These are phyloP conservation scores for Aspergillus nidulans DNA, from an alignment of 495 filamentous ascomycete species.

Conservation along the genomic window DNA sequence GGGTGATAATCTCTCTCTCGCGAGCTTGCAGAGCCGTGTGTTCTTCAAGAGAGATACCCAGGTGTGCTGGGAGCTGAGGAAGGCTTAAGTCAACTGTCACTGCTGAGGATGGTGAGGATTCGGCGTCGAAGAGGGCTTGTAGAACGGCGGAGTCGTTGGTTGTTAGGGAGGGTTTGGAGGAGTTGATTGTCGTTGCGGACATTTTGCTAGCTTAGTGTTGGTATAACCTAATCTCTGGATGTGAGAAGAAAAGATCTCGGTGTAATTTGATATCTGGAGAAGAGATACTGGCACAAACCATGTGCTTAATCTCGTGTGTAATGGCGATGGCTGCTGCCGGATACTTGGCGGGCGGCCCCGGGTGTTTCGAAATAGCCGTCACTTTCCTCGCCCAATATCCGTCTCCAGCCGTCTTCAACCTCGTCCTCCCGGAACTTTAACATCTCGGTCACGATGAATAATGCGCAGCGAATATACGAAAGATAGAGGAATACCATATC, in stretches of 20 bases:
- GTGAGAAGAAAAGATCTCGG: background rate
- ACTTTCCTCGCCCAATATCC: slow-evolving; percentile 14
- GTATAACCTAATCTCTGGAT: background rate
- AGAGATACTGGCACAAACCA: background rate
- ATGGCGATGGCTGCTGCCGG: background rate
- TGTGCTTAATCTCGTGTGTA: background rate
- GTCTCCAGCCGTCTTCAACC: slow-evolving; percentile 14
- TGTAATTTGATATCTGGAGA: background rate
- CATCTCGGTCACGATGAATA: slow-evolving; percentile 3
- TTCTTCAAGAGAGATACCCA: slow-evolving; percentile 23
- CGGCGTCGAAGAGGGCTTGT: slow-evolving; percentile 74
- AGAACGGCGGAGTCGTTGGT: slow-evolving; percentile 68
- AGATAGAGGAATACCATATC: background rate
- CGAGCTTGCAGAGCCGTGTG: slow-evolving; percentile 23
- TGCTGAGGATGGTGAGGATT: slow-evolving; percentile 54
- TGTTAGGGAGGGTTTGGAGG: slow-evolving; percentile 50
- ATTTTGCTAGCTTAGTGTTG: background rate
- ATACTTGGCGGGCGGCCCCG: background rate
- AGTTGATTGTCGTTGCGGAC: slow-evolving; percentile 38
- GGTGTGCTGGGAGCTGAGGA: slow-evolving; percentile 51
- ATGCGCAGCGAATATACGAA: background rate
- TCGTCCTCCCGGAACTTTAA: background rate
- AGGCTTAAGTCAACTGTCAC: slow-evolving; percentile 53
- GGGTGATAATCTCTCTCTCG: slow-evolving; percentile 28
- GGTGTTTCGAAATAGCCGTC: slow-evolving; percentile 17